These are phyloP conservation scores for Aspergillus aculeatinus DNA, from an alignment of 2,329 filamentous ascomycete species.

Conservation along the genomic window DNA sequence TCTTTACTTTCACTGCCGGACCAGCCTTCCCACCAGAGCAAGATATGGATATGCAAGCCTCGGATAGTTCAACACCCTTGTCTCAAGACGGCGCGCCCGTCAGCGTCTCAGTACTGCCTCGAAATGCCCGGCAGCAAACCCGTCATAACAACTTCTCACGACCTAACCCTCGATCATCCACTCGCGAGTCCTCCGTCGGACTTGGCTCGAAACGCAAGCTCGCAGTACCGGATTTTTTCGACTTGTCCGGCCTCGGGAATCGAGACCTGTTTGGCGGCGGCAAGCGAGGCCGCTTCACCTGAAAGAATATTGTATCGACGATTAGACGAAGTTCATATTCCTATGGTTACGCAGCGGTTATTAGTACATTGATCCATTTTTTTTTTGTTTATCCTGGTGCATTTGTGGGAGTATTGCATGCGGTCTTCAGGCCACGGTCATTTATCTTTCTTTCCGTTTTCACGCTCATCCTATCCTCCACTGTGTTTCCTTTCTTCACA, in stretches of 20 bases:
- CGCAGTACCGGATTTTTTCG: constrained; percentile 51
- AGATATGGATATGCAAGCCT: constrained; percentile 46
- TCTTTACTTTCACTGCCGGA: constrained; percentile 47
- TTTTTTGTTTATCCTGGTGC: constrained; percentile 29
- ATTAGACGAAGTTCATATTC: constrained; percentile 35
- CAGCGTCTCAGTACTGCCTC: constrained; percentile 45
- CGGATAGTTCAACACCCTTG: constrained; percentile 34
- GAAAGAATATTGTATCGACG: constrained; percentile 31
- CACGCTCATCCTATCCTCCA: constrained; percentile 11
- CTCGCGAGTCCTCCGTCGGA: constrained; percentile 39
- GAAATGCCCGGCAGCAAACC: constrained; percentile 41
- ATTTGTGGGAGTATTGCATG: constrained; percentile 36
- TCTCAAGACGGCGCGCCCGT: constrained; percentile 38
- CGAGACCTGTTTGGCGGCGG: constrained; percentile 47
- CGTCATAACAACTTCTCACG: constrained; percentile 41
- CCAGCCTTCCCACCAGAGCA: constrained; percentile 41
- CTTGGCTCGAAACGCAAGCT: constrained; percentile 51
- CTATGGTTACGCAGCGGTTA: constrained; percentile 34
- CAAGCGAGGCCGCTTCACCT: constrained; percentile 49
- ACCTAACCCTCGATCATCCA: constrained; percentile 37
- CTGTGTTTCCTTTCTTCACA: constrained; percentile 10
- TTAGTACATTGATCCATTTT: constrained; percentile 25
- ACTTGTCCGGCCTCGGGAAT: constrained; percentile 47
- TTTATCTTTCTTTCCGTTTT: constrained; percentile 19
- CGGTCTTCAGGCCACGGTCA: constrained; percentile 16